These are phyloP conservation scores for Penicillium hesseltinei DNA, from an alignment of 2,329 filamentous ascomycete genomes.

Conservation along the genomic window DNA sequence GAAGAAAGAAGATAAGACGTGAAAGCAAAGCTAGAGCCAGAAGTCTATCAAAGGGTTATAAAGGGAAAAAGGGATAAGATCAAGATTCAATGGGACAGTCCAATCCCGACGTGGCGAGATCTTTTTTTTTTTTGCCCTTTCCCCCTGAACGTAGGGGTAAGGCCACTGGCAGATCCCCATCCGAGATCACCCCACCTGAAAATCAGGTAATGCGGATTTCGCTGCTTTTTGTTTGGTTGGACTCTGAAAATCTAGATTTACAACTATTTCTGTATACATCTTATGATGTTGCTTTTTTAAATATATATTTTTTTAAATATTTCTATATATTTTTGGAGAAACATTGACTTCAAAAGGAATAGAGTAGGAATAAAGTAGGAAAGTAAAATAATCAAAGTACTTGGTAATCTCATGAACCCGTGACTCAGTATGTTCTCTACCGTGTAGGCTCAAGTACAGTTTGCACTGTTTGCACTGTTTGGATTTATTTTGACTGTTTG, in stretches of 20 bases:
- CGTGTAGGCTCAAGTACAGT: conserved; percentile 3
- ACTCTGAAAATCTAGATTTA: not conserved
- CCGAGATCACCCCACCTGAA: conserved; percentile 20
- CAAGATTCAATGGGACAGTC: conserved; percentile 14
- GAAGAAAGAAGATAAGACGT: not conserved
- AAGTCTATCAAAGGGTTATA: not conserved
- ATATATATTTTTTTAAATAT: too few species aligned
- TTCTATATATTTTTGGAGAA: too few species aligned
- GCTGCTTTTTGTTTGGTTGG: conserved; percentile 12
- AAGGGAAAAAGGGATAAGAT: conserved; percentile 10
- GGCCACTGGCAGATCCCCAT: conserved; percentile 34
- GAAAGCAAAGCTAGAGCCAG: not conserved
- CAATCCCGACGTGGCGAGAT: conserved; percentile 39
- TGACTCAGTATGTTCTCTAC: conserved; percentile 4
- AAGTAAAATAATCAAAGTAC: not conserved
- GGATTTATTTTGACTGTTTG: not conserved
- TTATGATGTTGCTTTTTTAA: not conserved
- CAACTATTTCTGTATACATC: not conserved
- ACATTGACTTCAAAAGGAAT: too few species aligned
- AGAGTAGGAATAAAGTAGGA: too few species aligned
- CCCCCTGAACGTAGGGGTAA: conserved; percentile 24
- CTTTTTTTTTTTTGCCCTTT: conserved; percentile 6
- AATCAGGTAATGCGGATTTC: conserved; percentile 8
- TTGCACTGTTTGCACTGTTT: not conserved
- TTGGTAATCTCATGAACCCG: not conserved